Percentiles rank a stretch among this genome's conserved stretches.
phyloP scores from a whole-genome alignment of 2,329 filamentous ascomycete genomes.

The Talaromyces sp. region DNA sequence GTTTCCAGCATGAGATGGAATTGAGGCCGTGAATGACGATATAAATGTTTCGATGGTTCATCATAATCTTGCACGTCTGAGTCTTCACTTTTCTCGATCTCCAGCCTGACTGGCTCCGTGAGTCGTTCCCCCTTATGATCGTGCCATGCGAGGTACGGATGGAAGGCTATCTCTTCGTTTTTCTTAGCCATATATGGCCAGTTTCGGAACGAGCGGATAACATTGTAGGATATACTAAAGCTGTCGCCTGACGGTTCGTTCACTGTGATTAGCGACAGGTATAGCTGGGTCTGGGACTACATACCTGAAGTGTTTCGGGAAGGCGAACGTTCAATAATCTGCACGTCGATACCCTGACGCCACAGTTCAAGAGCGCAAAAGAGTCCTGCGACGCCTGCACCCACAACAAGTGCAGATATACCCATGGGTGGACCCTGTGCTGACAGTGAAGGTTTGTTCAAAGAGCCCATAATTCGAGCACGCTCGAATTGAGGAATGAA shows the following conservation, averaged over 20 bases:
- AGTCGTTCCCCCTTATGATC: constrained; percentile 15
- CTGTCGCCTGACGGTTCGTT: neutral
- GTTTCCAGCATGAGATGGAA: constrained; percentile 16
- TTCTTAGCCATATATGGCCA: constrained; percentile 15
- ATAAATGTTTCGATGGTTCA: neutral
- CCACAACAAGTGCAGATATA: constrained; percentile 13
- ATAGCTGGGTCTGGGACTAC: neutral
- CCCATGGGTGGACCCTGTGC: neutral
- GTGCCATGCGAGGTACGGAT: constrained; percentile 11
- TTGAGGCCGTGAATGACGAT: constrained; percentile 12
- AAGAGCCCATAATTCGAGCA: neutral
- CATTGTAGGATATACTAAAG: constrained; percentile 10
- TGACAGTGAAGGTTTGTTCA: neutral
- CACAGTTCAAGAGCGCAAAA: constrained; percentile 13
- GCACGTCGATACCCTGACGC: constrained; percentile 14
- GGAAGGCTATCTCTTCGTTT: constrained; percentile 14
- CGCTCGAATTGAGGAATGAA: neutral
- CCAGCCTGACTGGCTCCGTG: neutral
- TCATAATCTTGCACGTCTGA: neutral
- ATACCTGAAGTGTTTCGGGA: constrained; percentile 12
- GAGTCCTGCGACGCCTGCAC: constrained; percentile 11
- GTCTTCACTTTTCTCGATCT: neutral
- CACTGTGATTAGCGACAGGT: neutral
- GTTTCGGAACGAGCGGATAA: constrained; percentile 12
- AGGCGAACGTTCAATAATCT: constrained; percentile 12